These are phyloP conservation scores for Chrysopogon serrulatus DNA, from an alignment of 176 grass and related monocot species.

Conservation along the genomic window DNA sequence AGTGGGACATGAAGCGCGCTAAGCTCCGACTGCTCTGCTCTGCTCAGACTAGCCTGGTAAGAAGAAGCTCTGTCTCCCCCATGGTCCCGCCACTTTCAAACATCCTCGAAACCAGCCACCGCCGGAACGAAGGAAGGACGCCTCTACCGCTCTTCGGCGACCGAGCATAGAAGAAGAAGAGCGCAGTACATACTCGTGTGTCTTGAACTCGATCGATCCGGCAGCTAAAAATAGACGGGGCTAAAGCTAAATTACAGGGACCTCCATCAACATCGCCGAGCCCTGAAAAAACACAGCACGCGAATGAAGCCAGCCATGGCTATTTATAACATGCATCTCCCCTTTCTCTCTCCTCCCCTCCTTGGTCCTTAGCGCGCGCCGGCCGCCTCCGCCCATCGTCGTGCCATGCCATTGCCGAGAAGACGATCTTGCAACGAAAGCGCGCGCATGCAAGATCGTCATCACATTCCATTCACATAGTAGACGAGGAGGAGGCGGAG, in stretches of 20 bases:
- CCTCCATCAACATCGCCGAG: slow-evolving; percentile 39
- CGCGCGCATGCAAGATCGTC: not conserved
- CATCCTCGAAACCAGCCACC: not conserved
- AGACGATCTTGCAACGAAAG: not conserved
- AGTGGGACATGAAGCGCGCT: too few relatives aligned
- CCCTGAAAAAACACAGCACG: not conserved
- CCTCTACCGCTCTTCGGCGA: not conserved
- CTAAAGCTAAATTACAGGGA: slow-evolving; percentile 20
- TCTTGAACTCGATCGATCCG: not conserved
- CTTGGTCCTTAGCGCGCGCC: not conserved
- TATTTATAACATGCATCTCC: slow-evolving; percentile 39
- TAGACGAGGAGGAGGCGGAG: not conserved
- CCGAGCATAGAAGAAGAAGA: not conserved
- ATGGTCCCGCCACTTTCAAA: not conserved
- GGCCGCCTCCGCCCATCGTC: not conserved
- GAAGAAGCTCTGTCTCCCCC: not conserved
- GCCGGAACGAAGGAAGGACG: not conserved
- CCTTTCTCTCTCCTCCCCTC: not conserved
- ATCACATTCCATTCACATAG: not conserved
- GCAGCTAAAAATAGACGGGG: slow-evolving; percentile 34
- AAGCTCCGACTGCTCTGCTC: too few relatives aligned
- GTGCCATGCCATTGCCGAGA: slow-evolving; percentile 3
- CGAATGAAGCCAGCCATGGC: not conserved
- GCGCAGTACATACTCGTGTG: not conserved
- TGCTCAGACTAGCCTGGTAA: too few relatives aligned